Percentiles rank a stretch among this genome's conserved stretches.
These are phyloP conservation scores for Agastache rugosa DNA, from an alignment of 257 asterid species.

Conservation along the genomic window DNA sequence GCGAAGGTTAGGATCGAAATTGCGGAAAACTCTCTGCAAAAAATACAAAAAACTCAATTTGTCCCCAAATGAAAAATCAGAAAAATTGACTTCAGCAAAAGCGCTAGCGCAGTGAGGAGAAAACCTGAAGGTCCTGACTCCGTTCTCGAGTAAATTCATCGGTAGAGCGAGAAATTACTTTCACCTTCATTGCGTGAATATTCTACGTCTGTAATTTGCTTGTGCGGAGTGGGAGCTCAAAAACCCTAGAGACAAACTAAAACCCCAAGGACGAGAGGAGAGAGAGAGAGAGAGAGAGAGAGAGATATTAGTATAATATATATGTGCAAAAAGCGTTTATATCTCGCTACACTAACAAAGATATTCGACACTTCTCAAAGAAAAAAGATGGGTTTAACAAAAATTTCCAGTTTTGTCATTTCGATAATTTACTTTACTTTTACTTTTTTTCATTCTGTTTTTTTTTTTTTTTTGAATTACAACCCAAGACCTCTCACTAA, in stretches of 20 bases:
- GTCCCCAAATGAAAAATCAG: neutral
- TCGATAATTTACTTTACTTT: too few relatives aligned
- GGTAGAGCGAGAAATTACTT: constrained; percentile 79
- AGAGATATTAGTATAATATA: too few relatives aligned
- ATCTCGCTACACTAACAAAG: too few relatives aligned
- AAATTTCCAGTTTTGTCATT: too few relatives aligned
- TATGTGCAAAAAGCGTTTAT: too few relatives aligned
- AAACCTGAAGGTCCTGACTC: constrained; percentile 95
- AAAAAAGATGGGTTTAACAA: too few relatives aligned
- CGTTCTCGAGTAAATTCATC: constrained; percentile 96
- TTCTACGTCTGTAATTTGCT: neutral
- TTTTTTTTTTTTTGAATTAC: too few relatives aligned
- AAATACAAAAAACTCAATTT: constrained; percentile 18
- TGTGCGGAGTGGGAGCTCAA: constrained; percentile 11
- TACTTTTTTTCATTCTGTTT: too few relatives aligned
- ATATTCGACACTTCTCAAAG: too few relatives aligned
- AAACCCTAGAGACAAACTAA: constrained; percentile 40
- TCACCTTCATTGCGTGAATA: constrained; percentile 65
- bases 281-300: neutral
- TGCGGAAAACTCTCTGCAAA: constrained; percentile 79
- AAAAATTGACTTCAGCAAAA: neutral
- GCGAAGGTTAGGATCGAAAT: constrained; percentile 82
- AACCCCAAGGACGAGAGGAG: neutral
- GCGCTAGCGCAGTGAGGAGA: neutral
- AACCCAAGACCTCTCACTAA: too few relatives aligned